Evolutionary conservation across 2,329 filamentous ascomycete genomes (phyloP), one percentile per base, ranked within the genome.

Genomic region (Lecanosticta acicola): DNA sequence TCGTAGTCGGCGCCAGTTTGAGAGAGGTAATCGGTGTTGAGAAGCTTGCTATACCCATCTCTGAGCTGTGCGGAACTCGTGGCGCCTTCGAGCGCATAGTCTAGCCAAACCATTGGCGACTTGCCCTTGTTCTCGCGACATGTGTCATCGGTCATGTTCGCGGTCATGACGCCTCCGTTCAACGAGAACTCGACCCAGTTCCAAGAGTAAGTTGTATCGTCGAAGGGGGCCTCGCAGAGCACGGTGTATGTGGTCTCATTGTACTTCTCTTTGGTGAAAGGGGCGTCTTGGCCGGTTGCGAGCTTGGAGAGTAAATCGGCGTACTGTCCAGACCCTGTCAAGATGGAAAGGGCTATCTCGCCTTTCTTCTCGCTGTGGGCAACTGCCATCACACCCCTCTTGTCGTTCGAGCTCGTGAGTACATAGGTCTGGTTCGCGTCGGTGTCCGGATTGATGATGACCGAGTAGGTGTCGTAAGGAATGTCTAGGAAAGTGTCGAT

Each of bases 31-130:
- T 41, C 43, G 2, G 37, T 41, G 20, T 41, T 46, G 20, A 46
- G 20, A 11, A 41, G 44, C 20, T 46, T 46, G 32, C 38, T 41
- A 32, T 46, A 46, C 4, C 44, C 44, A 19, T 46, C 44, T 11
- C 38, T 17, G 16, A 46, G 19, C n/a, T 46, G 32, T 11, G 32
- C 21, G 3, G 39, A 32, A 38, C 17, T 32, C 10, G 29, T 35
- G 7, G 43, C 37, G 20, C 26, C 17, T 47, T 44, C 50, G 32
- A 40, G 21, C 34, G 16, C 45, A 45, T 45, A 41, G 19, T 48
- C 36, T 4, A 43, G 39, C 40, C 39, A 43, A 10, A 17, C 32
- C 26, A 39, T 48, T 7, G 45, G 45, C n/a, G 40, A 42, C 36
- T 43, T 35, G 3, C 18, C n/a, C 13, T 32, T 34, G 5, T 48